Evolutionary conservation across 2,329 filamentous ascomycete genomes (phyloP), one percentile per base, ranked within the genome.

Genomic region (Ramichloridium luteum): DNA sequence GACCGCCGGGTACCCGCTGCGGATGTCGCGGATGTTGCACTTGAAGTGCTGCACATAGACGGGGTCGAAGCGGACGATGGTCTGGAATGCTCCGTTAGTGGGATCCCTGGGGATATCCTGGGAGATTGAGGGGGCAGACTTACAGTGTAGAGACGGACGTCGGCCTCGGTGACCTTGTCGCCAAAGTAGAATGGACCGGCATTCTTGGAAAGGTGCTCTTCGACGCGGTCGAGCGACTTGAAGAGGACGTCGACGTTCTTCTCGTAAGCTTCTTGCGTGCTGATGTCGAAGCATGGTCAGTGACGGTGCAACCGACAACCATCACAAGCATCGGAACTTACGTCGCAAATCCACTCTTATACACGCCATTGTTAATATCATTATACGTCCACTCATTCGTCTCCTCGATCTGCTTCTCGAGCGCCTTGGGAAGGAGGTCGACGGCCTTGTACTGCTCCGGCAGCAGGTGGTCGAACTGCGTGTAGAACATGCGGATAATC

Each of bases 401-500:
- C 30, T 52, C 56, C 8, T 68, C 65, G 32, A 68, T 68, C 4
- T 60, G 45, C 17, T 57, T 51, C 31, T 56, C 46, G 31, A 68
- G 43, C 5, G 60, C 50, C 36, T 59, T 46, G 0, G 65, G 65
- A 18, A 65, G 54, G 4, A 67, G 49, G 30, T 65, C 62, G 1
- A 67, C 31, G 1, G 53, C 49, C 38, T 54, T 59, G 46, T 60
- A 59, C 43, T 64, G 51, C 31, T 49, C 44, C 2, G 57, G 56
- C n/a, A 68, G 44, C 14, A 66, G 28, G 23, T 59, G 51, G 36
- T 96, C 77, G 53, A 96, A 96, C 55, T 74, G 81, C 25, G 68
- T 69, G 53, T 81, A 81, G 39, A 94, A 65, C 81, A 93, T 93
- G 52, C 86, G 77, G 55, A 93, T 76, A 54, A 94, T 93, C 62